Percentiles rank a stretch among this genome's conserved stretches.
Evolutionary conservation across 2,329 filamentous ascomycete genomes (phyloP).

Genomic region (Diaporthe sp.): DNA sequence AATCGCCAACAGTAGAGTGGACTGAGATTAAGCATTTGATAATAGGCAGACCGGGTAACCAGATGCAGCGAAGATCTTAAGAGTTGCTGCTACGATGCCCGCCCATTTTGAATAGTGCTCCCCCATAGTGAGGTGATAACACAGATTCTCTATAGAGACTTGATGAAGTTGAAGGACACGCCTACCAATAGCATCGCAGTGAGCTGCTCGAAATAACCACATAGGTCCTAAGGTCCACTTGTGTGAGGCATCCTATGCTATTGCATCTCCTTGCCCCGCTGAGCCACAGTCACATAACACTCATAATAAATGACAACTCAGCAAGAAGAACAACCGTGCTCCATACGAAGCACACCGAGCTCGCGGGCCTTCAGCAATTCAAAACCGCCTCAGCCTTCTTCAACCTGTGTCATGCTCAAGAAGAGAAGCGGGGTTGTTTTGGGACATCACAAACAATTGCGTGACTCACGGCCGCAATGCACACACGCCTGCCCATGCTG

Average conservation of each 20-base stretch:
- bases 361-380: not conserved
- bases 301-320: not conserved
- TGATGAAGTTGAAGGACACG: not conserved
- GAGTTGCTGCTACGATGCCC: too few relatives aligned
- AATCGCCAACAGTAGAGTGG: not conserved
- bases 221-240: too few relatives aligned
- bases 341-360: constrained; percentile 15
- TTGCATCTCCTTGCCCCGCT: not conserved
- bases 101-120: not conserved
- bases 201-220: not conserved
- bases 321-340: not conserved
- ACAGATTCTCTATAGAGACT: not conserved
- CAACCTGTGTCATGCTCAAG: not conserved
- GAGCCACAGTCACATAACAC: not conserved
- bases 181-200: too few relatives aligned
- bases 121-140: not conserved
- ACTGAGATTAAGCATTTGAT: not conserved
- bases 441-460: constrained; percentile 6
- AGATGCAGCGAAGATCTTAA: not conserved
- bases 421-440: not conserved
- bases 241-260: not conserved
- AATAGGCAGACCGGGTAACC: too few relatives aligned
- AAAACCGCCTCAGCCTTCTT: not conserved
- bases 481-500: not conserved
- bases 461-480: constrained; percentile 16